Conservation (phyloP, 2,329 filamentous ascomycete genomes). For the Truncatella angustata region DNA sequence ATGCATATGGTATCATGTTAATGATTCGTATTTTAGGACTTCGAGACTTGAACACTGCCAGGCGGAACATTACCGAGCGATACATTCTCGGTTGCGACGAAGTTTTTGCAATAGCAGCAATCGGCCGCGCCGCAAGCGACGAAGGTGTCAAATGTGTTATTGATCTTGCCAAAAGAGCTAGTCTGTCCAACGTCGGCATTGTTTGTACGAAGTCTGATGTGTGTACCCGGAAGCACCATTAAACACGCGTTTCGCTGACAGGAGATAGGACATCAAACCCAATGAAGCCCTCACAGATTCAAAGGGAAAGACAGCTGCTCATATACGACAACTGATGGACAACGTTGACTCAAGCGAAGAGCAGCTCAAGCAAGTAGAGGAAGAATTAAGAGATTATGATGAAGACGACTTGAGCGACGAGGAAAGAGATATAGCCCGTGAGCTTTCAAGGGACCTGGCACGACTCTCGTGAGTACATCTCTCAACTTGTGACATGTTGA, state of each 20-base stretch:
- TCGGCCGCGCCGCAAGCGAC: constrained; percentile 40
- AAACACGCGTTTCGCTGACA: neutral
- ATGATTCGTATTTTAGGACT: constrained; percentile 31
- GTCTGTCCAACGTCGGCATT: constrained; percentile 39
- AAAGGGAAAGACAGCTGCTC: constrained; percentile 17
- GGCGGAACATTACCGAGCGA: constrained; percentile 40
- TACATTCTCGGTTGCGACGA: constrained; percentile 45
- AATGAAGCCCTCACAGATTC: constrained; percentile 32
- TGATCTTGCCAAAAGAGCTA: constrained; percentile 35
- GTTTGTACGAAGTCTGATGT: constrained; percentile 43
- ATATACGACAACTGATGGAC: constrained; percentile 8
- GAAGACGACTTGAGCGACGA: constrained; percentile 8
- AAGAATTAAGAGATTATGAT: constrained; percentile 18
- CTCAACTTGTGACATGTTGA: too few species aligned
- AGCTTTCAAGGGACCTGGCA: neutral
- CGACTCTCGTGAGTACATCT: neutral
- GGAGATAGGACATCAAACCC: constrained; percentile 27
- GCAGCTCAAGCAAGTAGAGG: constrained; percentile 7
- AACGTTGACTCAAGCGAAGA: constrained; percentile 16
- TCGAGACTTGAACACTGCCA: constrained; percentile 43
- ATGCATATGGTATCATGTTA: neutral
- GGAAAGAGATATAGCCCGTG: constrained; percentile 8
- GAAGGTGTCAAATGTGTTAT: constrained; percentile 38
- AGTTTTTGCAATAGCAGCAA: constrained; percentile 43
- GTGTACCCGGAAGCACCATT: constrained; percentile 8